phyloP scores from a whole-genome alignment of 2,329 filamentous ascomycete genomes.

The Alternaria sp. region DNA sequence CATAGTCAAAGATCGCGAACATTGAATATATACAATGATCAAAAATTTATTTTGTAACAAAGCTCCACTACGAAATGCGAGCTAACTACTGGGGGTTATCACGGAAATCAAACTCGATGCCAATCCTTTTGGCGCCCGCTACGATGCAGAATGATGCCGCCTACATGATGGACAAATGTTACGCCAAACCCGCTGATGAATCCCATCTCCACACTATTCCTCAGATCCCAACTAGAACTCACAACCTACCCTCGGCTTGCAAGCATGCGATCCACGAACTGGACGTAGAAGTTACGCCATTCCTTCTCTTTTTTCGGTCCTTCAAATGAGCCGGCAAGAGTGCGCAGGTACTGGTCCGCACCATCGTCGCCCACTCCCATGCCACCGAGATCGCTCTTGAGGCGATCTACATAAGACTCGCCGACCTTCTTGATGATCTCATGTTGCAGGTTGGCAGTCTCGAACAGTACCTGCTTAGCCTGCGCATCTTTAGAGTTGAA shows the following conservation, averaged over 20 bases:
- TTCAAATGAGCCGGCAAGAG: slow-evolving; percentile 47
- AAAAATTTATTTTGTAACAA: not conserved
- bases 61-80: slow-evolving; percentile 5
- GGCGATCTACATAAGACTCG: slow-evolving; percentile 75
- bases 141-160: slow-evolving; percentile 29
- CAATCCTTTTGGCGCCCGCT: slow-evolving; percentile 24
- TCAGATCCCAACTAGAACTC: slow-evolving; percentile 11
- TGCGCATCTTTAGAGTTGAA: slow-evolving; percentile 91
- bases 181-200: slow-evolving; percentile 17
- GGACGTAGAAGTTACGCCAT: slow-evolving; percentile 58
- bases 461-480: slow-evolving; percentile 84
- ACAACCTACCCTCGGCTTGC: slow-evolving; percentile 28
- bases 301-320: slow-evolving; percentile 51
- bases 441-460: slow-evolving; percentile 88
- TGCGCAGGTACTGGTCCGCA: slow-evolving; percentile 71
- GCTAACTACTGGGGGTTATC: slow-evolving; percentile 25
- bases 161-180: slow-evolving; percentile 12
- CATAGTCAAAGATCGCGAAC: not conserved
- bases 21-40: not conserved
- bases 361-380: slow-evolving; percentile 72
- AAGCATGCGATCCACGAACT: slow-evolving; percentile 51
- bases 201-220: slow-evolving; percentile 6
- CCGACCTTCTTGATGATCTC: slow-evolving; percentile 92
- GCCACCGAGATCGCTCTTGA: slow-evolving; percentile 71
- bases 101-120: slow-evolving; percentile 28